Evolutionary conservation across 495 filamentous ascomycete genomes (phyloP), one percentile per base, ranked within the genome.

Genomic region (Entonaema liquescens): DNA sequence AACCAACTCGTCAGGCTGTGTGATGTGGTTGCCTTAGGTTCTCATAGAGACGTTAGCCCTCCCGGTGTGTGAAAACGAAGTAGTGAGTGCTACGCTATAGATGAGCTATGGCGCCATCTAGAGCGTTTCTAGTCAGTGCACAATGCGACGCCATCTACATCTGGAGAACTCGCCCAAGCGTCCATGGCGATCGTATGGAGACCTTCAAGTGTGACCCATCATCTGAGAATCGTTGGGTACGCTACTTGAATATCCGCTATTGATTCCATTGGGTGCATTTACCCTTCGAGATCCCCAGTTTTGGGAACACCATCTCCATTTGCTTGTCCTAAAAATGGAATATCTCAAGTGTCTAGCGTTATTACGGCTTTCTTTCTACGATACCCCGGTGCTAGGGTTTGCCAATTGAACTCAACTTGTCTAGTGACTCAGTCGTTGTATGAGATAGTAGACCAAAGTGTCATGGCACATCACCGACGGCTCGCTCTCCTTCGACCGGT

Each of bases 101-200:
- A 54, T 38, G 29, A 61, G 35, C 28, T 25, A 36, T 38, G 21
- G 35, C 35, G 54, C 64, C 64, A 28, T 67, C 62, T 65, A 59
- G 60, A 65, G 70, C 40, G 70, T 72, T 72, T 68, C 65, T 62
- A 58, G 42, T 65, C 21, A 55, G 31, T 47, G 59, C 33, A 53
- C 49, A 33, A 68, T 72, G 60, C 23, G 21, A 72, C 70, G 31
- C 60, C 59, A 64, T 50, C 60, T 60, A 50, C 64, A 68, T 44
- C 62, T 56, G 31, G 40, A 62, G 62, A 66, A 62, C 65, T 58
- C 56, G 50, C n/a, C 70, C 65, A 35, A 65, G 60, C 47, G 12
- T 36, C n/a, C 26, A 26, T 19, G 7, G 12, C 15, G 28, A 67
- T 67, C 63, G 53, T 60, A 59, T 56, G 25, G 59, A 12, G 55